Evolutionary conservation across 2,329 filamentous ascomycete genomes (phyloP).

Genomic region (Emergomyces orientalis): DNA sequence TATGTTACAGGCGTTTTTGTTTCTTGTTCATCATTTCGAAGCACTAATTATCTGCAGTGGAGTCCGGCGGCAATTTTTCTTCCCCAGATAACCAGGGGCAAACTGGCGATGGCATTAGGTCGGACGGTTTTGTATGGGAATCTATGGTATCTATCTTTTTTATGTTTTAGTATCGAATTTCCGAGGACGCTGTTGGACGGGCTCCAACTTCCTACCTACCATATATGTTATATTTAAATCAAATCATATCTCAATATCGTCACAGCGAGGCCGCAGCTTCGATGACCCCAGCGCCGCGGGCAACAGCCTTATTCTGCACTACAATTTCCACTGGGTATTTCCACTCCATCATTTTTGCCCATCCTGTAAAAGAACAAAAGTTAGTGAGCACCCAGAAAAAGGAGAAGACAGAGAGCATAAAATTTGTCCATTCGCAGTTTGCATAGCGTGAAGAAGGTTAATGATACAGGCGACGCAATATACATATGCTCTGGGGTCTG

Average conservation of each 20-base stretch:
- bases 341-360: conserved; percentile 93
- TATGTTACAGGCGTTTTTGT: background rate
- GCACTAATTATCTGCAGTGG: background rate
- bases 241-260: conserved; percentile 10
- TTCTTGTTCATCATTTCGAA: background rate
- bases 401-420: conserved; percentile 7
- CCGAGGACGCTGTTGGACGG: too few relatives aligned
- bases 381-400: conserved; percentile 12
- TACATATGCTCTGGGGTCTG: background rate
- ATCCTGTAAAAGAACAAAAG: conserved; percentile 48
- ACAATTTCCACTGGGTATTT: conserved; percentile 70
- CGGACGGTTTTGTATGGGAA: background rate
- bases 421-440: conserved; percentile 13
- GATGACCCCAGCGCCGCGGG: conserved; percentile 55
- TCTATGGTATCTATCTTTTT: conserved; percentile 3
- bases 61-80: background rate
- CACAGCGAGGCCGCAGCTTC: conserved; percentile 43
- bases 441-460: background rate
- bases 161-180: background rate
- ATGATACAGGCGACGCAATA: background rate
- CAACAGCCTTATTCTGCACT: conserved; percentile 51
- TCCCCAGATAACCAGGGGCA: background rate
- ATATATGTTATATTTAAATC: background rate
- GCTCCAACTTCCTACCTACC: background rate
- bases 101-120: background rate